These are phyloP conservation scores for Clitopilus hobsonii DNA, from an alignment of 768 basidiomycete genomes.

Conservation along the genomic window DNA sequence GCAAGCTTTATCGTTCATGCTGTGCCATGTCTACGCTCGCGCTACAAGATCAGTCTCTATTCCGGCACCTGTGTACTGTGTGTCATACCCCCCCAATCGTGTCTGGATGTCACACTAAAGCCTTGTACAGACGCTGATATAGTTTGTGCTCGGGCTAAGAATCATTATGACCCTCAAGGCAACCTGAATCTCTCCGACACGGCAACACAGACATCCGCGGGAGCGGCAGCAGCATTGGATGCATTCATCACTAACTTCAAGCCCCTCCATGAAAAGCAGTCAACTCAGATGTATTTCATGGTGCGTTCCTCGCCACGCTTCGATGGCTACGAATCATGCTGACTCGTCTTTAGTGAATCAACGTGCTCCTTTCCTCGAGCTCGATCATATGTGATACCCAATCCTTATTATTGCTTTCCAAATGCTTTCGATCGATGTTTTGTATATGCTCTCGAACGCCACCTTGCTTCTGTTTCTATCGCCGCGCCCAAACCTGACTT, in stretches of 20 bases:
- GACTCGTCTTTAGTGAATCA: too few species aligned
- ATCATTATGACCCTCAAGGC: conserved; percentile 55
- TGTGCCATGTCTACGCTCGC: conserved; percentile 79
- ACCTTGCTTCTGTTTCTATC: too few species aligned
- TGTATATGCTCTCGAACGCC: too few species aligned
- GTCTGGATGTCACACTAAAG: too few species aligned
- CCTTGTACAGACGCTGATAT: conserved; percentile 75
- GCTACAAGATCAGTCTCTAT: conserved; percentile 84
- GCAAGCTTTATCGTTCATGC: conserved; percentile 64
- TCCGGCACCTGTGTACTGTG: conserved; percentile 82
- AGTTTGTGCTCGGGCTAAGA: conserved; percentile 62
- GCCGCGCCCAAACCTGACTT: too few species aligned
- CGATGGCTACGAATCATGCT: too few species aligned
- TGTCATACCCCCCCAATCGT: too few species aligned
- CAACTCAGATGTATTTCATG: conserved; percentile 36
- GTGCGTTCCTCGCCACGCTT: too few species aligned
- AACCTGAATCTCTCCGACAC: conserved; percentile 36
- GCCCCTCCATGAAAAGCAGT: conserved; percentile 29
- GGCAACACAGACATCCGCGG: conserved; percentile 27
- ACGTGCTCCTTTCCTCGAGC: too few species aligned
- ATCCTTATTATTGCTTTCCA: too few species aligned
- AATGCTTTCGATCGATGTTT: too few species aligned
- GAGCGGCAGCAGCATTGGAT: conserved; percentile 32
- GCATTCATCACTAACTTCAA: conserved; percentile 47
- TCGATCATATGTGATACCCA: too few species aligned